These are phyloP conservation scores for Phytophthora pistaciae DNA, from an alignment of 352 stramenopile species.

Conservation along the genomic window DNA sequence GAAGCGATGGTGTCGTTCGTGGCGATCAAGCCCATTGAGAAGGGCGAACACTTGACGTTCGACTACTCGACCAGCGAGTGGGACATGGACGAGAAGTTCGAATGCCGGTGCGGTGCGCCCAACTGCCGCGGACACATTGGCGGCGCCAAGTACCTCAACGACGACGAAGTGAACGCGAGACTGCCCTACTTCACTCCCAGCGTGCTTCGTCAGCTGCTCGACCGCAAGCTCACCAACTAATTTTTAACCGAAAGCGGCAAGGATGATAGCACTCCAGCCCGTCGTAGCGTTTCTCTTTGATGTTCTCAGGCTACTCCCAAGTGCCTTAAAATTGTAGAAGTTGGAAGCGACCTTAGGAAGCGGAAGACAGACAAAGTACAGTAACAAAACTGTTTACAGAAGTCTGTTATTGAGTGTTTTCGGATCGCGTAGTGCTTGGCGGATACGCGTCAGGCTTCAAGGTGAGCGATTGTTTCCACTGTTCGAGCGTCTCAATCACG, in stretches of 20 bases:
- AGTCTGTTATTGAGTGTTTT: background rate
- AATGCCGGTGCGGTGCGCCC: constrained; percentile 77
- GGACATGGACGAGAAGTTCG: constrained; percentile 94
- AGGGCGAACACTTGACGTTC: constrained; percentile 84
- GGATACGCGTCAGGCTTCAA: constrained; percentile 43
- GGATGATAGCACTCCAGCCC: background rate
- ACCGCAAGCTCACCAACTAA: constrained; percentile 59
- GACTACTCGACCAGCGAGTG: constrained; percentile 93
- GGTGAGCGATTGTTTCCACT: constrained; percentile 49
- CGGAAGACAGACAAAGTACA: constrained; percentile 19
- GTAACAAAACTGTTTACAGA: constrained; percentile 14
- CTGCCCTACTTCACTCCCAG: constrained; percentile 80
- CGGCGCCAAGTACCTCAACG: constrained; percentile 84
- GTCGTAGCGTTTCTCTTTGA: background rate
- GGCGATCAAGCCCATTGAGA: constrained; percentile 74
- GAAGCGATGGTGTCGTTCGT: constrained; percentile 80
- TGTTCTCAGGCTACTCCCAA: background rate
- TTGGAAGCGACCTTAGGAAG: constrained; percentile 6
- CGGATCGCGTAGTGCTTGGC: constrained; percentile 31
- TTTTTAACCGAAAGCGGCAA: constrained; percentile 9
- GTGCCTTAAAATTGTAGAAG: background rate
- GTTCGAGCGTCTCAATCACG: constrained; percentile 44
- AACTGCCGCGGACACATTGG: constrained; percentile 76
- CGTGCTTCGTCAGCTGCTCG: constrained; percentile 72
- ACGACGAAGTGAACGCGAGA: constrained; percentile 55